phyloP scores from a whole-genome alignment of 495 filamentous ascomycete genomes.

The Penicillium manginii region DNA sequence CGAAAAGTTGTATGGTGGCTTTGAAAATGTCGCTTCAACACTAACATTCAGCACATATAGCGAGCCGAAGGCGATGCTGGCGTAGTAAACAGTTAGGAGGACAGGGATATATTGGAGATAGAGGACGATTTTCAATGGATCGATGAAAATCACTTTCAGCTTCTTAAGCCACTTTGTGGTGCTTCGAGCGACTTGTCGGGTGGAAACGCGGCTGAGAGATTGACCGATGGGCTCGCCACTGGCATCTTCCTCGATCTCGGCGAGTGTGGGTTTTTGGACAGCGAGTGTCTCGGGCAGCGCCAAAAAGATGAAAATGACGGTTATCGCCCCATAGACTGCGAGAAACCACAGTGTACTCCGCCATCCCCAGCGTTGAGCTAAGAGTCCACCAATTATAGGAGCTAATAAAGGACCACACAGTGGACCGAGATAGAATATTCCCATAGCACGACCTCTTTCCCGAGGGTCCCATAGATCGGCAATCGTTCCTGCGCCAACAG shows the following conservation, averaged over 20 bases:
- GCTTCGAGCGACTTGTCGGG: constrained; percentile 61
- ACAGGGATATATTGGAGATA: constrained; percentile 84
- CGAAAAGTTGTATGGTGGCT: constrained; percentile 72
- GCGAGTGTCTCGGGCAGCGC: constrained; percentile 71
- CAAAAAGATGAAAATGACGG: constrained; percentile 65
- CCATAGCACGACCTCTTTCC: constrained; percentile 87
- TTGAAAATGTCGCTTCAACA: constrained; percentile 74
- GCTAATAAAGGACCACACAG: constrained; percentile 83
- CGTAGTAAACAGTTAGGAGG: constrained; percentile 77
- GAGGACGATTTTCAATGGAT: constrained; percentile 78
- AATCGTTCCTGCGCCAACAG: constrained; percentile 90
- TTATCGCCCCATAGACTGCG: constrained; percentile 70
- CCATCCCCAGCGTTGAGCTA: constrained; percentile 77
- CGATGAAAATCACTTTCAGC: constrained; percentile 71
- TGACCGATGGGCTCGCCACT: constrained; percentile 28
- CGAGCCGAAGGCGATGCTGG: constrained; percentile 77
- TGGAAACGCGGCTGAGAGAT: constrained; percentile 60
- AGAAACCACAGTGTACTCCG: constrained; percentile 88
- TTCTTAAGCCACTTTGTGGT: constrained; percentile 56
- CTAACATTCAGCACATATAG: constrained; percentile 90
- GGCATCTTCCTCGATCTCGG: constrained; percentile 25
- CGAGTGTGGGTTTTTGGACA: constrained; percentile 24
- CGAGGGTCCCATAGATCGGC: constrained; percentile 86
- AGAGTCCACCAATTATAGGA: constrained; percentile 83
- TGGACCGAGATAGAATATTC: constrained; percentile 89